Conservation (phyloP, 441 rosid genomes). For the Pelargonium australe region DNA sequence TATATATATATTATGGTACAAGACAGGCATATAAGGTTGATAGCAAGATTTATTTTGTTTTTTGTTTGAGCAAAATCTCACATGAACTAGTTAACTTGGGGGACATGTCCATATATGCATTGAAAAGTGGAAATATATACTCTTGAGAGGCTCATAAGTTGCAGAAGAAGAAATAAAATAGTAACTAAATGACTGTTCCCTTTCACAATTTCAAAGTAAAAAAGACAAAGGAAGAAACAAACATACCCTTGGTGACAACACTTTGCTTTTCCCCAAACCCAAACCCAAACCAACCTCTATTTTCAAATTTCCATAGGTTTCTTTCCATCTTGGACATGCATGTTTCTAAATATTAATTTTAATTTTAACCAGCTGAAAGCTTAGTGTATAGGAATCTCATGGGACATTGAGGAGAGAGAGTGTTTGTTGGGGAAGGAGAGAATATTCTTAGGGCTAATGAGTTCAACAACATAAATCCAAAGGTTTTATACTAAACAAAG, state of each 20-base stretch:
- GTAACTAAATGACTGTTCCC: too few relatives aligned
- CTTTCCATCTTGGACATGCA: neutral
- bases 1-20: too few relatives aligned
- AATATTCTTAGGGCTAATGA: slow-evolving; percentile 77
- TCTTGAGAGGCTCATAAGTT: neutral
- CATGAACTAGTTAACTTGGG: slow-evolving; percentile 2
- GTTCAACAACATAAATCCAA: slow-evolving; percentile 85
- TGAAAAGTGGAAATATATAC: neutral
- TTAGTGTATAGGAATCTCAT: slow-evolving; percentile 8
- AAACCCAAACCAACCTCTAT: neutral
- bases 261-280: slow-evolving; percentile 44
- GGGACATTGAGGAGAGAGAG: neutral
- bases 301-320: slow-evolving; percentile 16
- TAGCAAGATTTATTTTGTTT: neutral
- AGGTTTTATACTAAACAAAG: slow-evolving; percentile 37
- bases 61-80: neutral
- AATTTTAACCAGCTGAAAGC: too few relatives aligned
- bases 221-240: slow-evolving; percentile 43
- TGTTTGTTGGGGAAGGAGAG: slow-evolving; percentile 54
- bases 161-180: neutral
- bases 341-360: neutral
- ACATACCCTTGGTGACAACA: slow-evolving; percentile 57
- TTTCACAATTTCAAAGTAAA: slow-evolving; percentile 21
- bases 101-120: neutral
- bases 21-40: too few relatives aligned